Evolutionary conservation across 2,329 filamentous ascomycete genomes (phyloP).

Genomic region (Zopfia rhizophila): DNA sequence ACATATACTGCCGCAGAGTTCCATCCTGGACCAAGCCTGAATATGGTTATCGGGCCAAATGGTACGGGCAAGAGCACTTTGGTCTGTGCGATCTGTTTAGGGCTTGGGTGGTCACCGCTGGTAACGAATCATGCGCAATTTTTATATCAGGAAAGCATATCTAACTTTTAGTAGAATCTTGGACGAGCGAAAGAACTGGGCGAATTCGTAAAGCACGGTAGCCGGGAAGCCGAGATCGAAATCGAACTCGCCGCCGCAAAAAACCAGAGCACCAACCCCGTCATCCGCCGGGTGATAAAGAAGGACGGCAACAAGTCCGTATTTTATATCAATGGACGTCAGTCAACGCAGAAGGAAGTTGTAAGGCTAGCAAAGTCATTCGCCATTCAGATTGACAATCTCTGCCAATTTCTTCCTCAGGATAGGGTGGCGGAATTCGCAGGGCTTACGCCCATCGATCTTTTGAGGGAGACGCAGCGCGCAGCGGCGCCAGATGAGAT

Average conservation of each 20-base stretch:
- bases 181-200: slow-evolving; percentile 85
- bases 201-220: slow-evolving; percentile 94
- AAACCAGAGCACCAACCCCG: slow-evolving; percentile 70
- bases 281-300: slow-evolving; percentile 80
- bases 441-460: slow-evolving; percentile 79
- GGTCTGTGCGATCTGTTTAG: slow-evolving; percentile 95
- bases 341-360: slow-evolving; percentile 70
- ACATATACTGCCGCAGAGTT: slow-evolving; percentile 95
- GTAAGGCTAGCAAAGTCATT: slow-evolving; percentile 74
- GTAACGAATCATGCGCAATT: slow-evolving; percentile 47
- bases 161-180: slow-evolving; percentile 66
- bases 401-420: slow-evolving; percentile 96
- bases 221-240: slow-evolving; percentile 81
- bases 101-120: slow-evolving; percentile 82
- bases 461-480: slow-evolving; percentile 86
- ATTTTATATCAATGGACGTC: slow-evolving; percentile 80
- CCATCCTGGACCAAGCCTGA: slow-evolving; percentile 87
- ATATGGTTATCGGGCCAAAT: slow-evolving; percentile 99
- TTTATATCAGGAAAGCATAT: slow-evolving; percentile 2
- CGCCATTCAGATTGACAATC: slow-evolving; percentile 95
- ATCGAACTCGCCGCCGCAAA: slow-evolving; percentile 80
- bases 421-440: slow-evolving; percentile 97
- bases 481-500: slow-evolving; percentile 87
- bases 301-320: slow-evolving; percentile 82
- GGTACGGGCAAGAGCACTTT: slow-evolving; percentile 97